Base-by-base conservation (phyloP, 352 stramenopile species). In the Phytophthora kernoviae region DNA sequence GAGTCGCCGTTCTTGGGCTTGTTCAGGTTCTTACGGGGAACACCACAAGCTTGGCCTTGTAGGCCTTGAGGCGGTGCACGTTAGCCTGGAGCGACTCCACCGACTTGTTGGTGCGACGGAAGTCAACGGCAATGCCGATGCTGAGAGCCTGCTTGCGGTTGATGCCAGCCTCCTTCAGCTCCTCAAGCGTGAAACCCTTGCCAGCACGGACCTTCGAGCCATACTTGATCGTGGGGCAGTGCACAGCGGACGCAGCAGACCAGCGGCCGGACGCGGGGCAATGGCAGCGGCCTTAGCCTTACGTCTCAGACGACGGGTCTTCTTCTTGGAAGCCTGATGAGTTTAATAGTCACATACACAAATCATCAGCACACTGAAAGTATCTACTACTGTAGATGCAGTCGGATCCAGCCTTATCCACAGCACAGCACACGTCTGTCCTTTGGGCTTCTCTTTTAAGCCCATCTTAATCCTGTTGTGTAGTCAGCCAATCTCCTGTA, bases 51-150 rank as follows among this genome's bases (percentile, higher is more conserved):
- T 98, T 99, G 54, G 83, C 79, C 86, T 99, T 98, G 96, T 99
- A 99, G 59, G 97, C 94, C 86, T 99, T 98, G 50, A 99, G 91
- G 75, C 98, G 96, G 67, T 98, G 89, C 56, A 99, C 97, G 83
- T 99, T 99, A 22, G 90, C 86, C 77, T 97, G 88, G 48, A 97
- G 84, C 60, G 90, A 97, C 77, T 99, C 96, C 14, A 98, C 87
- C 68, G 82, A 98, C 78, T 98, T 97, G 96, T 99, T 99, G 61
- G 83, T 98, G 68, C 98, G 93, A 61, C 98, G 96, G 78, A 97
- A 92, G 87, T 99, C 98, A 10, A 99, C 97, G 55, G 97, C 84
- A 71, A 99, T 99, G 68, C 98, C 98, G 66, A 99, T 97, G 62
- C 96, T 98, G 49, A 93, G 81, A 20, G 98, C 98, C 70, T 98